phyloP scores from a whole-genome alignment of 768 basidiomycete genomes.

The Pulveroboletus sp. region DNA sequence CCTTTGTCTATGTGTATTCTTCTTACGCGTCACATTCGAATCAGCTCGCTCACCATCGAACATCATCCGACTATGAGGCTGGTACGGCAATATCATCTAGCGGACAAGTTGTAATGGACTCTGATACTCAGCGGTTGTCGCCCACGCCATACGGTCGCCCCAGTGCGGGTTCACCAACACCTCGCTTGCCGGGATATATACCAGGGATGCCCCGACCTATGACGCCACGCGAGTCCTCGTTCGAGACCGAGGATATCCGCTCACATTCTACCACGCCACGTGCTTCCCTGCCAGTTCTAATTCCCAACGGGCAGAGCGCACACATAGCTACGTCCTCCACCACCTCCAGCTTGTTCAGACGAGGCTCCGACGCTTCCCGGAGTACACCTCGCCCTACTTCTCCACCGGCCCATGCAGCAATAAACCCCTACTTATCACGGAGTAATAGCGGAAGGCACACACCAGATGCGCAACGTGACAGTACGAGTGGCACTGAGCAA shows the following conservation, averaged over 20 bases:
- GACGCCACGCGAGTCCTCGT: conserved; percentile 71
- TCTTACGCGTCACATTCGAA: conserved; percentile 17
- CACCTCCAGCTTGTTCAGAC: conserved; percentile 41
- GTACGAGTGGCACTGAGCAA: conserved; percentile 31
- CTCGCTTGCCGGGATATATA: conserved; percentile 74
- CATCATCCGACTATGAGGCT: conserved; percentile 48
- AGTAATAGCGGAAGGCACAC: conserved; percentile 63
- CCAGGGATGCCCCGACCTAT: conserved; percentile 90
- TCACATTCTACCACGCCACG: conserved; percentile 72
- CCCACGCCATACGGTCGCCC: conserved; percentile 55
- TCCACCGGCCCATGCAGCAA: conserved; percentile 38
- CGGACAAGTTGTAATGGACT: conserved; percentile 44
- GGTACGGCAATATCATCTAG: conserved; percentile 72
- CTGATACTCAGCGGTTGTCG: conserved; percentile 52
- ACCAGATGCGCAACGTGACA: conserved; percentile 49
- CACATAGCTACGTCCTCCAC: conserved; percentile 34
- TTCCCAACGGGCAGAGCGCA: conserved; percentile 32
- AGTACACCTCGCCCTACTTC: conserved; percentile 47
- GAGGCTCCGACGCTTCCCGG: conserved; percentile 55
- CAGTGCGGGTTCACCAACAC: conserved; percentile 45
- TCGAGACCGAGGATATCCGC: conserved; percentile 68
- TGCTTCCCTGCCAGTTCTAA: conserved; percentile 60
- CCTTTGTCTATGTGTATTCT: conserved; percentile 8
- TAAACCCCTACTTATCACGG: conserved; percentile 48
- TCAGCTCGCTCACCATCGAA: conserved; percentile 30